Evolutionary conservation across 495 filamentous ascomycete species (phyloP).

Genomic region (Pyrenopolyporus hunteri): DNA sequence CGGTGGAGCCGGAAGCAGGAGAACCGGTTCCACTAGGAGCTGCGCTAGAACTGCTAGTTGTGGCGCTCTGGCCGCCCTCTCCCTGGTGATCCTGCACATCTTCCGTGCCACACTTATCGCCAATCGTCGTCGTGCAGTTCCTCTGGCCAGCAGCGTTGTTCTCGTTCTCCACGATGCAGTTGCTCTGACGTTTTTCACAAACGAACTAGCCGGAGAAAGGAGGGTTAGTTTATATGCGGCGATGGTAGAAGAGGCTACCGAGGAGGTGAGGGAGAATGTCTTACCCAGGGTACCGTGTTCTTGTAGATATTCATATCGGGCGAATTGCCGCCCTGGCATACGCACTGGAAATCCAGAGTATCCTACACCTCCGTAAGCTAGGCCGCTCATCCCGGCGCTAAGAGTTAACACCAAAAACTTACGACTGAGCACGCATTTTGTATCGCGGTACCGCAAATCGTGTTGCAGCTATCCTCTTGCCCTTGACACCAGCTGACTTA

Average conservation of each 20-base stretch:
- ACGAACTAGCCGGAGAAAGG: conserved; percentile 37
- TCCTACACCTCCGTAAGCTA: conserved; percentile 25
- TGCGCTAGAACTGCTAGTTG: conserved; percentile 30
- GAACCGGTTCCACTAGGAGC: conserved; percentile 9
- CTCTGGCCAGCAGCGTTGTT: conserved; percentile 45
- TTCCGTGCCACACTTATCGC: conserved; percentile 46
- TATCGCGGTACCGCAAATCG: conserved; percentile 39
- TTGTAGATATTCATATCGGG: conserved; percentile 46
- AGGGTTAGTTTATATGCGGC: conserved; percentile 8
- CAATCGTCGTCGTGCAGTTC: conserved; percentile 40
- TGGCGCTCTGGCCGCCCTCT: conserved; percentile 27
- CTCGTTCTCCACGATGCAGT: conserved; percentile 42
- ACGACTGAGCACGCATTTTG: conserved; percentile 44
- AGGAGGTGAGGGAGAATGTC: not conserved
- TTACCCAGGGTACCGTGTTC: conserved; percentile 46
- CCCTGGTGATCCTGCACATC: conserved; percentile 43
- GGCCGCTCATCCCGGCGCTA: not conserved
- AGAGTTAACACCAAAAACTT: conserved; percentile 12
- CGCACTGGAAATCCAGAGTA: conserved; percentile 44
- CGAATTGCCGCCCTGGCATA: conserved; percentile 40
- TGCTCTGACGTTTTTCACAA: conserved; percentile 42
- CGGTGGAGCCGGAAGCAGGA: conserved; percentile 3
- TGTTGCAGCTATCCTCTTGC: conserved; percentile 43
- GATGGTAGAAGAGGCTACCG: not conserved
- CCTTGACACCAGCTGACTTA: conserved; percentile 47